These are phyloP conservation scores for Fusarium scirpi DNA, from an alignment of 2,329 filamentous ascomycete genomes.

Conservation along the genomic window DNA sequence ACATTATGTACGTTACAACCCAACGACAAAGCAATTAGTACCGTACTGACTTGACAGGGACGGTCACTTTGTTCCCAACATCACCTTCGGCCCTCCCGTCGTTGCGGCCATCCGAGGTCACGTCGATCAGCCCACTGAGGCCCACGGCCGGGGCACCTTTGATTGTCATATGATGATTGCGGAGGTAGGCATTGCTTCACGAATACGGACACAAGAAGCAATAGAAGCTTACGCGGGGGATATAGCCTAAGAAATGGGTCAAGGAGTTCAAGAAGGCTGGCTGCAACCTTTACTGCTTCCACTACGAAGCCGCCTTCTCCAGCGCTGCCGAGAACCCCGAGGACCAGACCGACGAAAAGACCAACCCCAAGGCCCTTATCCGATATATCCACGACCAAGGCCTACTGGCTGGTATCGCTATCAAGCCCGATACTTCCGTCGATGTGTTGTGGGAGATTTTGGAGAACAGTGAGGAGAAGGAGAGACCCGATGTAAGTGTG, in stretches of 20 bases:
- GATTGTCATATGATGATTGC: slow-evolving; percentile 99
- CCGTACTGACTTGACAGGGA: slow-evolving; percentile 71
- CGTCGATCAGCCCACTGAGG: slow-evolving; percentile 78
- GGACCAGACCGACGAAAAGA: slow-evolving; percentile 75
- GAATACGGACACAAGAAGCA: not conserved
- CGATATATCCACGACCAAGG: slow-evolving; percentile 89
- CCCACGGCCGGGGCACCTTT: slow-evolving; percentile 87
- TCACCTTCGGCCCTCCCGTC: slow-evolving; percentile 95
- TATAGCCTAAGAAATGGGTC: slow-evolving; percentile 96
- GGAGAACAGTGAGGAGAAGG: slow-evolving; percentile 76
- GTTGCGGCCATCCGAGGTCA: slow-evolving; percentile 93
- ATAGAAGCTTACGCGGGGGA: slow-evolving; percentile 23
- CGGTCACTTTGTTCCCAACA: slow-evolving; percentile 98
- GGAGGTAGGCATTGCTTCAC: slow-evolving; percentile 71
- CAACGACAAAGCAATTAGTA: not conserved
- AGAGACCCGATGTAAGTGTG: slow-evolving; percentile 86
- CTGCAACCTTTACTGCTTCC: slow-evolving; percentile 99
- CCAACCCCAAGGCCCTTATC: slow-evolving; percentile 86
- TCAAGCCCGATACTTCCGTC: slow-evolving; percentile 92
- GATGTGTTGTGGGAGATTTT: slow-evolving; percentile 94
- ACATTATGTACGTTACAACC: slow-evolving; percentile 75
- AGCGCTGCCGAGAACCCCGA: slow-evolving; percentile 86
- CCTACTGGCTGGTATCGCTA: slow-evolving; percentile 91
- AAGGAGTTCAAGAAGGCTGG: slow-evolving; percentile 93
- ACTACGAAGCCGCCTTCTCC: slow-evolving; percentile 96